Base-by-base conservation (phyloP, 208 protist species). In the Lotmaria passim region DNA sequence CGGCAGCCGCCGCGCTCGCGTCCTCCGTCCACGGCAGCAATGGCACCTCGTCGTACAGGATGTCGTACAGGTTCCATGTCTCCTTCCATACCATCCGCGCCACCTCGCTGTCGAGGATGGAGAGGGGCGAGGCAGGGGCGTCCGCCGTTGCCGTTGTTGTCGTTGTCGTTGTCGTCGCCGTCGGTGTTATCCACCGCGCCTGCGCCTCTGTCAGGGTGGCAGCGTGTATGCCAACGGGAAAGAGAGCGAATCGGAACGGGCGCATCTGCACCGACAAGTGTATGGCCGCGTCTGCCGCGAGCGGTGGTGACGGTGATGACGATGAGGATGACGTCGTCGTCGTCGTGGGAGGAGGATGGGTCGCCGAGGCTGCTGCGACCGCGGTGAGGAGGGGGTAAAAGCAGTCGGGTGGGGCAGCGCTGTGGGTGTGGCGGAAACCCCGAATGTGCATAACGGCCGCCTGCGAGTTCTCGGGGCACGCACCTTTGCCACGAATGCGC, bases 1-100 rank as follows among this genome's bases (percentile, higher is more conserved):
- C 8, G 2, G 62, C 61, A 24, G 15, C 38, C 52, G 11, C 47
- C 7, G 21, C 58, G 31, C 34, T 68, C 2, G 6, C 15, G 3
- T 28, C 21, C 61, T 56, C 74, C 31, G 34, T 57, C 60, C 46
- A 53, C 33, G 87, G 90, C 47, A 95, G 73, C 10, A 93, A 60
- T 26, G 73, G 69, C 59, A 95, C 70, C 59, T 92, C 87, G 44
- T 95, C 90, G 63, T 95, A 93, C 3, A 79, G 55, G 52, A 95
- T 91, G 58, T 95, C 90, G 53, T 91, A 93, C 53, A 89, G 33
- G 70, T 95, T 95, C 88, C 90, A 95, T n/a, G 82, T 79, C 63
- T 95, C 90, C 69, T 83, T 93, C 86, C 87, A 95, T 15, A 81
- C 65, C 39, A 86, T 74, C n/a, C 67, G 68, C 28, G 44, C 30